A percentile compares a stretch with the other conserved stretches of the same genome.
Evolutionary conservation across 768 basidiomycete species (phyloP).

Genomic region (Leccinum obscurum): DNA sequence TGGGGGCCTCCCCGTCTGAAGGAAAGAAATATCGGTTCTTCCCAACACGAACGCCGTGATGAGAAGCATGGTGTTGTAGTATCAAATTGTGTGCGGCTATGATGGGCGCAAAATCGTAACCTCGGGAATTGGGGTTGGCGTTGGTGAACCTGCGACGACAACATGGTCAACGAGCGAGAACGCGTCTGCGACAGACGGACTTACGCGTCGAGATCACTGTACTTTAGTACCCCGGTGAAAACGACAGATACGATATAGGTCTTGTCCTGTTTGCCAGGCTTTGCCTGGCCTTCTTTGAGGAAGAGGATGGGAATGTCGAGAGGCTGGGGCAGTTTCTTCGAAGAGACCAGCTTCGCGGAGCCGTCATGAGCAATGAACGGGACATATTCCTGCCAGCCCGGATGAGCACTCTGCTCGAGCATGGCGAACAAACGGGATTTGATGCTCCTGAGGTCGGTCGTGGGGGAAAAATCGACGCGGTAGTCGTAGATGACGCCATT

Average conservation of each 20-base stretch:
- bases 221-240: slow-evolving; percentile 31
- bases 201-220: slow-evolving; percentile 29
- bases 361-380: slow-evolving; percentile 42
- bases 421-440: slow-evolving; percentile 42
- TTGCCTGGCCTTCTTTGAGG: slow-evolving; percentile 41
- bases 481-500: slow-evolving; percentile 44
- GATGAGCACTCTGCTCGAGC: slow-evolving; percentile 38
- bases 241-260: slow-evolving; percentile 41
- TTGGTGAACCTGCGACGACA: slow-evolving; percentile 36
- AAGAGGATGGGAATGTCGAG: slow-evolving; percentile 36
- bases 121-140: slow-evolving; percentile 37
- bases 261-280: slow-evolving; percentile 32
- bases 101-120: slow-evolving; percentile 43
- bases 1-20: slow-evolving; percentile 18
- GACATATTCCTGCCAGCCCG: slow-evolving; percentile 39
- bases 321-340: slow-evolving; percentile 38
- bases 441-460: slow-evolving; percentile 37
- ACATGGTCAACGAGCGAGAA: not conserved
- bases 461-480: slow-evolving; percentile 39
- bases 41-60: slow-evolving; percentile 47
- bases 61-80: slow-evolving; percentile 43
- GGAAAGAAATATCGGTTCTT: slow-evolving; percentile 54
- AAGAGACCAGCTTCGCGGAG: slow-evolving; percentile 43
- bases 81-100: slow-evolving; percentile 49
- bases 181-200: slow-evolving; percentile 7